These are phyloP conservation scores for Balansia obtecta DNA, from an alignment of 2,329 filamentous ascomycete species.

Conservation along the genomic window DNA sequence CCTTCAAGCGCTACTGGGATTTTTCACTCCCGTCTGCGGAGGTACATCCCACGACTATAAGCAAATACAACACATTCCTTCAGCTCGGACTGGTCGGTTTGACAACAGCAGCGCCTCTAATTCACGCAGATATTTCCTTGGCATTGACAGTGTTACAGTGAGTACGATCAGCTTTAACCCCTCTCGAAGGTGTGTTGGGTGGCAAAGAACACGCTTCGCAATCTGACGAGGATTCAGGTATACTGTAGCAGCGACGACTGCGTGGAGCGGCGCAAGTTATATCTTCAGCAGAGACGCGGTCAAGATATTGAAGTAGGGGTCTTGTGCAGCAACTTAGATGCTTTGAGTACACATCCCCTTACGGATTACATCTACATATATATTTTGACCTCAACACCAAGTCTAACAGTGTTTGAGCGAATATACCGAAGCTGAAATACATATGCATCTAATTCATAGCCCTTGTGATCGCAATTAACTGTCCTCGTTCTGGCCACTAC, in stretches of 20 bases:
- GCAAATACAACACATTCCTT: conserved; percentile 87
- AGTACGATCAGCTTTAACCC: conserved; percentile 20
- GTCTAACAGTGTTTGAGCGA: too few species aligned
- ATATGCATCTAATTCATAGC: too few species aligned
- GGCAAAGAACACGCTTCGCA: not conserved
- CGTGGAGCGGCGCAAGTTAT: conserved; percentile 92
- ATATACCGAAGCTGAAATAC: too few species aligned
- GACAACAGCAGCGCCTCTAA: conserved; percentile 67
- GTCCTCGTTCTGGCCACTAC: too few species aligned
- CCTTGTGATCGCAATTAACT: too few species aligned
- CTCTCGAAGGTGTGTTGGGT: too few species aligned
- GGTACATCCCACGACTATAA: conserved; percentile 71
- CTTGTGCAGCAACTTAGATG: not conserved
- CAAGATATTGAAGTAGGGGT: conserved; percentile 51
- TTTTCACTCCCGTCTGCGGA: conserved; percentile 83
- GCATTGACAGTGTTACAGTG: conserved; percentile 52
- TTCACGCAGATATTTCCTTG: conserved; percentile 44
- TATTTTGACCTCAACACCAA: too few species aligned
- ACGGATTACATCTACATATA: too few species aligned
- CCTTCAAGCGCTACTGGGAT: conserved; percentile 89
- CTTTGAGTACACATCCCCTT: too few species aligned
- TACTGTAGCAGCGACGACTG: conserved; percentile 74
- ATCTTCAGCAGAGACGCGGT: conserved; percentile 80
- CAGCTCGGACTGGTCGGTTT: conserved; percentile 79
- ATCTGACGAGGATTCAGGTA: conserved; percentile 39